A percentile compares a stretch with the other conserved stretches of the same genome.
Evolutionary conservation across 2,329 filamentous ascomycete species (phyloP).

Genomic region (Plenodomus lindquistii): DNA sequence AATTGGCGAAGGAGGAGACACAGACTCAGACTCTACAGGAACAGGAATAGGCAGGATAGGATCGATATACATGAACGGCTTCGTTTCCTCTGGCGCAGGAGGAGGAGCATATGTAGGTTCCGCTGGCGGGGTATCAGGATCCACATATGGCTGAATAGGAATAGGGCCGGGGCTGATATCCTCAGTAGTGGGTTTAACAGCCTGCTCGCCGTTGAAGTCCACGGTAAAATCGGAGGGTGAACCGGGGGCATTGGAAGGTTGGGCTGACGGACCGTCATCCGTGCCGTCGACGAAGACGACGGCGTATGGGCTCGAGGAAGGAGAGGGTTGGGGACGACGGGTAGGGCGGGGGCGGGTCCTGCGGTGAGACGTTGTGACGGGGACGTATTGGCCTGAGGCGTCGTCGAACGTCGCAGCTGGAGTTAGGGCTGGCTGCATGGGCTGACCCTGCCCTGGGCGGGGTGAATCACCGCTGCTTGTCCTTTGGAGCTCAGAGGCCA

Average conservation of each 20-base stretch:
- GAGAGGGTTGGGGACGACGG: background rate
- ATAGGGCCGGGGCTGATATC: background rate
- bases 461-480: background rate
- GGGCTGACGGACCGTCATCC: slow-evolving; percentile 6
- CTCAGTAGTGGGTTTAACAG: background rate
- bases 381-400: background rate
- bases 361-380: background rate
- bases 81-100: no score
- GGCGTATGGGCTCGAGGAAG: slow-evolving; percentile 4
- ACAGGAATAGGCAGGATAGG: background rate
- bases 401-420: background rate
- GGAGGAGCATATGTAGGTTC: no score
- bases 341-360: background rate
- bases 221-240: slow-evolving; percentile 11
- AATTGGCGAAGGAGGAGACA: background rate
- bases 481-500: slow-evolving; percentile 35
- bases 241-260: slow-evolving; percentile 4
- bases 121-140: background rate
- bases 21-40: no score
- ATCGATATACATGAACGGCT: background rate
- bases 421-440: background rate
- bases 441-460: background rate
- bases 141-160: background rate
- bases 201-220: background rate
- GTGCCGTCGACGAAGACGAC: slow-evolving; percentile 22